Evolutionary conservation across 106 monocot genomes (phyloP).

Genomic region (Amphibolis antarctica): DNA sequence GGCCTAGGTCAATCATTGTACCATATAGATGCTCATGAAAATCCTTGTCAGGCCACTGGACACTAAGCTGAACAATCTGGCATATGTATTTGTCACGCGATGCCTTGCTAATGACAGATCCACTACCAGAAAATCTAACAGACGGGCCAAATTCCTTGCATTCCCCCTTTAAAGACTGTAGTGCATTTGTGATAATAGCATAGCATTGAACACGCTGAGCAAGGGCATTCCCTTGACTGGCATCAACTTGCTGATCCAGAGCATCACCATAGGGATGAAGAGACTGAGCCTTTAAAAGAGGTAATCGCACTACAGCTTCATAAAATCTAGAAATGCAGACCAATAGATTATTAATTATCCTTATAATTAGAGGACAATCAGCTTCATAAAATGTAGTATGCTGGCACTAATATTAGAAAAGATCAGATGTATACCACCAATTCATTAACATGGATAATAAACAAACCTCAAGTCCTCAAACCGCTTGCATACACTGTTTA

Average conservation of each 20-base stretch:
- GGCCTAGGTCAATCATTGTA: slow-evolving; percentile 65
- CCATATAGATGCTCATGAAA: slow-evolving; percentile 87
- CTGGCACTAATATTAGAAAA: not conserved
- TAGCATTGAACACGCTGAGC: slow-evolving; percentile 62
- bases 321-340: slow-evolving; percentile 52
- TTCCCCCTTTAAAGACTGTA: slow-evolving; percentile 55
- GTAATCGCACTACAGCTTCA: slow-evolving; percentile 89
- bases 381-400: too few species aligned
- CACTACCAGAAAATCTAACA: slow-evolving; percentile 24
- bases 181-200: slow-evolving; percentile 64
- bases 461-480: slow-evolving; percentile 84
- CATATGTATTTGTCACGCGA: slow-evolving; percentile 52
- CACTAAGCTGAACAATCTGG: slow-evolving; percentile 84
- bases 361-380: not conserved
- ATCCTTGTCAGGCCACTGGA: slow-evolving; percentile 71
- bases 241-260: slow-evolving; percentile 45
- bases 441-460: not conserved
- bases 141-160: slow-evolving; percentile 14
- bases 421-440: not conserved
- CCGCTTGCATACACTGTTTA: slow-evolving; percentile 67
- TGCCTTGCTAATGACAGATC: slow-evolving; percentile 42
- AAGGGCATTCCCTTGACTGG: slow-evolving; percentile 30
- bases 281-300: slow-evolving; percentile 78
- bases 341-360: not conserved
- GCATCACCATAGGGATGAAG: slow-evolving; percentile 55